Evolutionary conservation across 2,329 filamentous ascomycete species (phyloP).

Genomic region (Paracoccidioides lutzii): DNA sequence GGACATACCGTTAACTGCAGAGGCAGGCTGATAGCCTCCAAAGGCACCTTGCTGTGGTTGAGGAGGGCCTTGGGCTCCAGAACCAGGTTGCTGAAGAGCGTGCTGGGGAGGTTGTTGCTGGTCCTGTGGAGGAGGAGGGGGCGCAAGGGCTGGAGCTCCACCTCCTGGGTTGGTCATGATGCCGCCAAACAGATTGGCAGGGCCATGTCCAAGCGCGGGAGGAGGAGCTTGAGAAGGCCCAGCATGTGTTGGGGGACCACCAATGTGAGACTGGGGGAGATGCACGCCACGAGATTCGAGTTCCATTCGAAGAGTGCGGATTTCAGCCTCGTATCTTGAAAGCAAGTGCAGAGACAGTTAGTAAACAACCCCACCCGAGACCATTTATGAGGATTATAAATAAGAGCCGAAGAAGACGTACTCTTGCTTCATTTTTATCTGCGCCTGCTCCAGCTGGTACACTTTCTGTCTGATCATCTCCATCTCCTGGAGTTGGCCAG

Average conservation of each 20-base stretch:
- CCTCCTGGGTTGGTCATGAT: constrained; percentile 89
- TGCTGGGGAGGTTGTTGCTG: constrained; percentile 47
- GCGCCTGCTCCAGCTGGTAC: constrained; percentile 80
- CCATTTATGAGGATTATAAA: neutral
- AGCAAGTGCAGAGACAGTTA: neutral
- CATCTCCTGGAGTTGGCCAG: constrained; percentile 85
- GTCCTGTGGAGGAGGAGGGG: constrained; percentile 58
- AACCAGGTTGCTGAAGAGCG: constrained; percentile 46
- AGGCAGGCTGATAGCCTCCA: constrained; percentile 54
- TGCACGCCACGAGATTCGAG: constrained; percentile 59
- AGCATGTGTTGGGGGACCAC: constrained; percentile 60
- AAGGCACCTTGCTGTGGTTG: constrained; percentile 54
- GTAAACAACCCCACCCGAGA: too few relatives aligned
- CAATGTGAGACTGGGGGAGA: constrained; percentile 54
- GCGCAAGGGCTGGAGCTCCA: constrained; percentile 71
- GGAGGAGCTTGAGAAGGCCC: constrained; percentile 75
- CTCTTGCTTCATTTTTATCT: constrained; percentile 83
- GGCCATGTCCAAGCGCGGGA: constrained; percentile 71
- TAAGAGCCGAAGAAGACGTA: constrained; percentile 36
- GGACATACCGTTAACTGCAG: constrained; percentile 48
- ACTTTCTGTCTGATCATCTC: constrained; percentile 88
- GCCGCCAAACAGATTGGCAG: constrained; percentile 81
- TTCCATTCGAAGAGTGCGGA: constrained; percentile 72
- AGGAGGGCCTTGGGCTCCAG: constrained; percentile 51
- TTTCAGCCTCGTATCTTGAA: constrained; percentile 81